These are phyloP conservation scores for Suillus decipiens DNA, from an alignment of 768 basidiomycete species.

Conservation along the genomic window DNA sequence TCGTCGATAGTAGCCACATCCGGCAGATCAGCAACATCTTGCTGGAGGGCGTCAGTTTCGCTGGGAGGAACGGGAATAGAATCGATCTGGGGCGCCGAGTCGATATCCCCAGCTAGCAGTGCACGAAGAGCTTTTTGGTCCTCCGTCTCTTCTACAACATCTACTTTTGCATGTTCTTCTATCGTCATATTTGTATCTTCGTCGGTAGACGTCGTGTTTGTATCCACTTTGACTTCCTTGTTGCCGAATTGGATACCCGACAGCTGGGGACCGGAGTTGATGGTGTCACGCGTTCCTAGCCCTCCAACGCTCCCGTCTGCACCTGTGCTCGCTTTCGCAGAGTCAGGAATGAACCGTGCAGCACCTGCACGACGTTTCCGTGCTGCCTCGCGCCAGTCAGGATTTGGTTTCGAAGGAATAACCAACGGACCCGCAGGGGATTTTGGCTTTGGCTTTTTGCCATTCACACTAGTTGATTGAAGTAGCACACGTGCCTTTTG, in stretches of 20 bases:
- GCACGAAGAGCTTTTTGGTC: conserved; percentile 83
- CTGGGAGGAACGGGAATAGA: conserved; percentile 63
- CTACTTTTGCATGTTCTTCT: conserved; percentile 24
- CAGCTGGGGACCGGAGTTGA: conserved; percentile 75
- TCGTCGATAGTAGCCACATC: conserved; percentile 77
- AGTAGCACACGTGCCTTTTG: conserved; percentile 43
- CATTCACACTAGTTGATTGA: conserved; percentile 40
- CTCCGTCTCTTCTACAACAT: conserved; percentile 57
- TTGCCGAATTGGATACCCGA: conserved; percentile 61
- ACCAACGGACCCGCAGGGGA: conserved; percentile 66
- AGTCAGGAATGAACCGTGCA: conserved; percentile 60
- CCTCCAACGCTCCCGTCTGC: conserved; percentile 77
- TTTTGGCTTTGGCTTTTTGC: conserved; percentile 38
- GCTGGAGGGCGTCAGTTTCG: conserved; percentile 81
- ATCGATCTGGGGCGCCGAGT: conserved; percentile 46
- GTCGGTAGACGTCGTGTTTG: conserved; percentile 1
- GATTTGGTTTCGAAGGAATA: conserved; percentile 84
- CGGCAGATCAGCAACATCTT: conserved; percentile 82
- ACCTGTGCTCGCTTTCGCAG: conserved; percentile 55
- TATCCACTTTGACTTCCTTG: conserved; percentile 28
- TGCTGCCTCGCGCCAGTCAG: conserved; percentile 87
- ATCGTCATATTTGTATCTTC: conserved; percentile 27
- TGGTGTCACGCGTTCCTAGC: conserved; percentile 69
- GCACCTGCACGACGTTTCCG: conserved; percentile 49
- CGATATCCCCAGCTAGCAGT: conserved; percentile 57